Evolutionary conservation across 179 eudicot genomes (phyloP).

Genomic region (Nepenthes alata): DNA sequence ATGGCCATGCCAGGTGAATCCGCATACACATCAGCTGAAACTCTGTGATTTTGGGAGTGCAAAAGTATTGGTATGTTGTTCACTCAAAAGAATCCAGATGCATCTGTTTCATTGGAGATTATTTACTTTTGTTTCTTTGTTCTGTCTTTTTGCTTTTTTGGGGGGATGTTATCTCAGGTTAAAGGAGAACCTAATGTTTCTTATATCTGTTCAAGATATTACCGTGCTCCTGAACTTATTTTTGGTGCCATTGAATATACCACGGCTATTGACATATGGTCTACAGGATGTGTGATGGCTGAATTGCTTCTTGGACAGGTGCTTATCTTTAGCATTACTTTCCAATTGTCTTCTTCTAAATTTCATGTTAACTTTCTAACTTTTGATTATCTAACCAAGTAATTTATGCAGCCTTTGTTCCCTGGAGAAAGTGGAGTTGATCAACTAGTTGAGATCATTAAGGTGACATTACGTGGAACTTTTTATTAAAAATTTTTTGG

Average conservation of each 20-base stretch:
- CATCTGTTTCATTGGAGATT: conserved; percentile 3
- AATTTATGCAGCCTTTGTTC: conserved; percentile 64
- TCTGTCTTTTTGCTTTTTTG: neutral
- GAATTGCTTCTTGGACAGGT: conserved; percentile 96
- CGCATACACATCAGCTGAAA: conserved; percentile 92
- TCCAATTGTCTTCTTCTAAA: neutral
- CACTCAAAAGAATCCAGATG: conserved; percentile 2
- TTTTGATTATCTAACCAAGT: conserved; percentile 1
- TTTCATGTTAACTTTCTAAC: neutral
- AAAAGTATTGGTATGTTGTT: conserved; percentile 69
- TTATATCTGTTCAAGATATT: conserved; percentile 87
- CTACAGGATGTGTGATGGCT: conserved; percentile 96
- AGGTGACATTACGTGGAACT: conserved; percentile 29
- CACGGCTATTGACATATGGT: conserved; percentile 92
- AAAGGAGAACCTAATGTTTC: conserved; percentile 96
- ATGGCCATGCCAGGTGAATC: conserved; percentile 60
- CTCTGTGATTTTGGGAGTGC: conserved; percentile 97
- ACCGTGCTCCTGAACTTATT: conserved; percentile 93
- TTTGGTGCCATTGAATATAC: conserved; percentile 94
- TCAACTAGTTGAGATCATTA: conserved; percentile 86
- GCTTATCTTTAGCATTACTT: conserved; percentile 1
- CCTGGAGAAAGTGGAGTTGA: conserved; percentile 98
- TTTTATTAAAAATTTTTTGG: too few relatives aligned
- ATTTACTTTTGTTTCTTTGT: neutral
- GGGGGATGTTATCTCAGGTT: conserved; percentile 32